Percentiles rank a stretch among this genome's conserved stretches.
Evolutionary conservation across 495 filamentous ascomycete species (phyloP).

Genomic region (Penicillium robsamsonii): DNA sequence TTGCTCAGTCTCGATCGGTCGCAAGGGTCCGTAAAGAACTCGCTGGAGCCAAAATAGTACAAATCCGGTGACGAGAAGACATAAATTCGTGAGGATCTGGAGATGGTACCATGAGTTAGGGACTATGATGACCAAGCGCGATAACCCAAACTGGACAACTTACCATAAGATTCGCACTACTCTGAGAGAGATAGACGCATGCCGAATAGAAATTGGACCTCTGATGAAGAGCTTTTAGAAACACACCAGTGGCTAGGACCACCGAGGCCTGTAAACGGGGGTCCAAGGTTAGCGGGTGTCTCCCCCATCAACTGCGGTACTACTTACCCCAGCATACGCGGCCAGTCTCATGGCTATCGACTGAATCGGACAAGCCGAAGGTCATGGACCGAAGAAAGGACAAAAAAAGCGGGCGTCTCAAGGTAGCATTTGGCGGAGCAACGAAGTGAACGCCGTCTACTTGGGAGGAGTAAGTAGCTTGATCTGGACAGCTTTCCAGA

Average conservation of each 20-base stretch:
- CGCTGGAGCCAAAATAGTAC: slow-evolving; percentile 85
- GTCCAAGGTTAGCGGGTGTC: slow-evolving; percentile 20
- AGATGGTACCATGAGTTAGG: background rate
- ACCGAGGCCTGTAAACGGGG: slow-evolving; percentile 58
- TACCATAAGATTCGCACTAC: slow-evolving; percentile 91
- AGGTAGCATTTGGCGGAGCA: slow-evolving; percentile 21
- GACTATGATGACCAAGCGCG: background rate
- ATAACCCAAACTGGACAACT: slow-evolving; percentile 21
- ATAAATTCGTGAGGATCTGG: slow-evolving; percentile 85
- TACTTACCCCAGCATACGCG: slow-evolving; percentile 52
- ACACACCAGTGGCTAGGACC: slow-evolving; percentile 74
- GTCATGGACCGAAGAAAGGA: slow-evolving; percentile 32
- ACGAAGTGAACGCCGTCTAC: slow-evolving; percentile 6
- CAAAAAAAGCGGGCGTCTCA: slow-evolving; percentile 12
- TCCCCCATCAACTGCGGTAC: background rate
- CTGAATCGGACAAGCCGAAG: slow-evolving; percentile 26
- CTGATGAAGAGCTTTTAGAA: slow-evolving; percentile 89
- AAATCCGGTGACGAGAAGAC: slow-evolving; percentile 70
- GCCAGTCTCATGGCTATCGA: slow-evolving; percentile 50
- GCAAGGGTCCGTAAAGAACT: slow-evolving; percentile 85
- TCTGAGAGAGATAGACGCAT: slow-evolving; percentile 92
- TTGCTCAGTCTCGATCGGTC: slow-evolving; percentile 92
- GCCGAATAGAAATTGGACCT: slow-evolving; percentile 96
- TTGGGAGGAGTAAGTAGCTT: slow-evolving; percentile 11
- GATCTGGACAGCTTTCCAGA: slow-evolving; percentile 46